Evolutionary conservation across 164 flowering plant genomes (phyloP), one percentile per base, ranked within the genome.

Genomic region (Warburgia ugandensis): DNA sequence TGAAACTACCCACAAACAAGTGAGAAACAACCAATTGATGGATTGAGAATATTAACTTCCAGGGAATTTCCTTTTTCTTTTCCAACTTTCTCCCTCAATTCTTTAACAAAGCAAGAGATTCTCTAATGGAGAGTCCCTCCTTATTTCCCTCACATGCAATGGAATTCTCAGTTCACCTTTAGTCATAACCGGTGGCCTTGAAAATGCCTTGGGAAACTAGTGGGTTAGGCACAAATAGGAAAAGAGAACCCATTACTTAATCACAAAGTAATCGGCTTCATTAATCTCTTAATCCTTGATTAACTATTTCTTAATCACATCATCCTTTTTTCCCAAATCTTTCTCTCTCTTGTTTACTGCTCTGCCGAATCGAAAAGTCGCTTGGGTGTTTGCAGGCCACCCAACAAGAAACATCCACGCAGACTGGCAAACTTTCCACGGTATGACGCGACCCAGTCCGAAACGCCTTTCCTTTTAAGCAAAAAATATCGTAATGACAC

Each of bases 371-470:
- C 26, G n/a, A 30, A 32, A 59, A 23, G 17, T 27, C 45, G 9
- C 29, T n/a, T n/a, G 13, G 16, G 29, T 55, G 61, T 55, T 36
- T 20, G 56, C 29, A 16, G 46, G 56, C 55, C 27, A 62, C 66
- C 66, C 66, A 44, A 48, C 66, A 62, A 55, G 66, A 49, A 50
- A 62, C 66, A 62, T 29, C 27, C 29, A 56, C 43, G 66, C 49
- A 21, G 37, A 20, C 36, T 5, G 16, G 9, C 19, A 13, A 8
- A 16, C 33, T 35, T 50, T 22, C 19, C 21, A 17, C n/a, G n/a
- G n/a, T n/a, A n/a, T n/a, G n/a, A n/a, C n/a, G n/a, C n/a, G n/a
- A n/a, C n/a, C n/a, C n/a, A n/a, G n/a, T n/a, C n/a, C n/a, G n/a
- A n/a, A n/a, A n/a, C n/a, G n/a, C n/a, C n/a, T n/a, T n/a, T n/a